Conservation (phyloP, 768 basidiomycete species). For the Boletus reticulatus region DNA sequence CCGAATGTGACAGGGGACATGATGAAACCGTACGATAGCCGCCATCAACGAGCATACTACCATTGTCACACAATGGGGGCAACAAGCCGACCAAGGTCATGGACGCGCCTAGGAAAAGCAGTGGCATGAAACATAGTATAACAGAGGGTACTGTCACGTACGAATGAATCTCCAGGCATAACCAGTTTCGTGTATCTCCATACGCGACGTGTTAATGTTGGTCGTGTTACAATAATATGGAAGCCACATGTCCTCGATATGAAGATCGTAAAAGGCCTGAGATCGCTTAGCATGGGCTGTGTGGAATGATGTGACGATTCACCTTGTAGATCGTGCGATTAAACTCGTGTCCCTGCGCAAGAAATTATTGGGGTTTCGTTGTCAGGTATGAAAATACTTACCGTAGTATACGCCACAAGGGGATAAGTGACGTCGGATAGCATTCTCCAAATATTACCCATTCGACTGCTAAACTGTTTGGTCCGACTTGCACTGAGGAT, state of each 20-base stretch:
- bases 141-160: constrained; percentile 32
- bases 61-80: constrained; percentile 93
- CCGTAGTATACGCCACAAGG: constrained; percentile 74
- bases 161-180: constrained; percentile 97
- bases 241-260: constrained; percentile 98
- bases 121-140: constrained; percentile 3
- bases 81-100: constrained; percentile 97
- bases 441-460: constrained; percentile 94
- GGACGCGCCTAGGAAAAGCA: constrained; percentile 68
- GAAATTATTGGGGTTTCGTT: constrained; percentile 1
- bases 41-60: constrained; percentile 87
- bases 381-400: constrained; percentile 26
- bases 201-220: constrained; percentile 91
- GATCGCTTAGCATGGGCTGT: constrained; percentile 7
- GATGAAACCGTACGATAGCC: constrained; percentile 67
- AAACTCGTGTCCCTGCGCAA: constrained; percentile 83
- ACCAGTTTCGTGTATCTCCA: constrained; percentile 98
- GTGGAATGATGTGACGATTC: background rate
- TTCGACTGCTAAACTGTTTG: constrained; percentile 88
- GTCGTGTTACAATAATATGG: constrained; percentile 98
- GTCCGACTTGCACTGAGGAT: constrained; percentile 81
- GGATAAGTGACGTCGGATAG: constrained; percentile 88
- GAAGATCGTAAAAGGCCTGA: constrained; percentile 88
- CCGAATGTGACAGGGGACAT: background rate
- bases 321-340: constrained; percentile 94